Conservation (phyloP, 1,139 yeast species). For the Suhomyces taliae region DNA sequence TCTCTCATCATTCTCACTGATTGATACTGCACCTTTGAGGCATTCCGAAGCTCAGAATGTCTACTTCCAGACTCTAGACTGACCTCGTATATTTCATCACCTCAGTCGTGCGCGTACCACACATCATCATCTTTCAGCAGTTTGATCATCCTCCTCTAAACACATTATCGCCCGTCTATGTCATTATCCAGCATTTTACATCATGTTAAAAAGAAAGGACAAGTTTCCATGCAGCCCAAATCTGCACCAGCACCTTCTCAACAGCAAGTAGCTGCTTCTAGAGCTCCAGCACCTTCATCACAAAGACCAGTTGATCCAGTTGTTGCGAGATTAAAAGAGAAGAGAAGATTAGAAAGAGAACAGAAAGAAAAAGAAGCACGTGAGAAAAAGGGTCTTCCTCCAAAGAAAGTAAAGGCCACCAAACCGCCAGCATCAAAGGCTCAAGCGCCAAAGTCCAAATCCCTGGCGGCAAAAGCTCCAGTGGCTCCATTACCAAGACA, state of each 20-base stretch:
- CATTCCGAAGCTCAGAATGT: no score
- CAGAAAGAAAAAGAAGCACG: conserved; percentile 38
- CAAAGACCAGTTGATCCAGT: conserved; percentile 46
- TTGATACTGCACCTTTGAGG: no score
- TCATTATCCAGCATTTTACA: conserved; percentile 29
- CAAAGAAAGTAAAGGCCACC: conserved; percentile 18
- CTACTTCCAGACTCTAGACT: not conserved
- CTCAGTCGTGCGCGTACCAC: not conserved
- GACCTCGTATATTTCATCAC: not conserved
- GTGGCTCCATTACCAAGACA: conserved; percentile 2
- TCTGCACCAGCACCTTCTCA: not conserved
- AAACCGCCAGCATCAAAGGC: conserved; percentile 8
- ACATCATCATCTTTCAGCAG: not conserved
- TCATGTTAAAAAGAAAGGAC: conserved; percentile 35
- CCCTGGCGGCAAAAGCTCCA: conserved; percentile 6
- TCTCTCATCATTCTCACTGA: no score
- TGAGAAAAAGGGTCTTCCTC: conserved; percentile 35
- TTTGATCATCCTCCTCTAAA: not conserved
- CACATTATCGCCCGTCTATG: conserved; percentile 13
- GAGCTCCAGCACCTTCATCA: not conserved
- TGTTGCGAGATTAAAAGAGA: conserved; percentile 62
- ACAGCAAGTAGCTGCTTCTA: not conserved
- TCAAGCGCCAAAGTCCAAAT: conserved; percentile 10
- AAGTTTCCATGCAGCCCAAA: conserved; percentile 10
- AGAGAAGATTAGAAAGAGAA: conserved; percentile 55